Evolutionary conservation across 331 rosid genomes (phyloP), one percentile per base, ranked within the genome.

Genomic region (Dryas integrifolia): DNA sequence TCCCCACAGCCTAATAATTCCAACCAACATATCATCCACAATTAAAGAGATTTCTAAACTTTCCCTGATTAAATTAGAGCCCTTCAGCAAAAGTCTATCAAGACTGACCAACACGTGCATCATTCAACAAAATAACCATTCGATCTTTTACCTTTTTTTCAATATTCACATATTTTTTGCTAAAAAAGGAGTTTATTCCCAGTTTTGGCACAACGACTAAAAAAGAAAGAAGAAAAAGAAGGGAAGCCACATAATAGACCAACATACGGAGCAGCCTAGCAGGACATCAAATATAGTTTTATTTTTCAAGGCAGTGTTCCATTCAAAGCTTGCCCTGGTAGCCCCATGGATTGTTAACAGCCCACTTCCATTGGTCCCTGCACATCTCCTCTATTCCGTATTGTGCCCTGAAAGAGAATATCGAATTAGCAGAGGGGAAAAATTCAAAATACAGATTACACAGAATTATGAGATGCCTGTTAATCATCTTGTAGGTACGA

Each of bases 361-460:
- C 98, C 98, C 98, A 94, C 18, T 86, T 89, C 98, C 98, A 94
- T 72, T 94, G 98, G 80, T 94, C 98, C 78, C 97, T 85, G 87
- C 98, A 91, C 96, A 94, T 94, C 82, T 94, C 98, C 7, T 69
- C 90, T 47, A 89, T 72, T 1, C 97, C 97, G 70, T 94, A 91
- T 72, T 89, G 91, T 9, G 96, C 92, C 92, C 98, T 94, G 88
- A 48, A 76, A 82, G 21, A 72, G 70, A 11, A 11, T 9, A 55
- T 72, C 16, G 55, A 26, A 69, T 47, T 73, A 57, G 69, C 11
- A 10, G 35, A 40, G 43, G 30, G 53, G 67, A n/a, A 76, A 11
- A 68, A 50, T 51, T 13, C n/a, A 45, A 78, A 24, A 62, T 65
- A 21, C 72, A 75, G 61, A 30, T 30, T 30, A 30, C 35, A 30